Evolutionary conservation across 2,329 filamentous ascomycete genomes (phyloP).

Genomic region (Graphilbum fragrans): DNA sequence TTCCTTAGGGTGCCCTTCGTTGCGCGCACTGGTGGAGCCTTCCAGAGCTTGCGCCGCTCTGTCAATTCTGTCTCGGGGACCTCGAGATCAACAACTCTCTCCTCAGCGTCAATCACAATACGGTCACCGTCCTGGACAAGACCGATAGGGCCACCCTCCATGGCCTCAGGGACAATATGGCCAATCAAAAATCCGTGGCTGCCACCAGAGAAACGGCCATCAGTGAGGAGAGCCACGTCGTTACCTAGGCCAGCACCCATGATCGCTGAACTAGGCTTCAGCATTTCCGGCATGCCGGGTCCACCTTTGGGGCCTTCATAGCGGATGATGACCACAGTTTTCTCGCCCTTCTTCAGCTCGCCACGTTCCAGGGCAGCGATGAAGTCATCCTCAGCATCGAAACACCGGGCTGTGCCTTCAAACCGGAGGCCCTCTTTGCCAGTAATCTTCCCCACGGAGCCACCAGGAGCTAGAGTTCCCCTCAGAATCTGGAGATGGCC

Average conservation of each 20-base stretch:
- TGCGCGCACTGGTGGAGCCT: slow-evolving; percentile 44
- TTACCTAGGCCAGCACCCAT: slow-evolving; percentile 80
- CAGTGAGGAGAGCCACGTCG: slow-evolving; percentile 62
- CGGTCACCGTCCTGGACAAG: slow-evolving; percentile 71
- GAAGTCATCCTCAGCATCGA: slow-evolving; percentile 72
- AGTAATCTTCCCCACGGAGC: slow-evolving; percentile 86
- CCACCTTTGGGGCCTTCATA: slow-evolving; percentile 92
- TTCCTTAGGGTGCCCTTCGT: slow-evolving; percentile 57
- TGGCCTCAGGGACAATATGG: slow-evolving; percentile 78
- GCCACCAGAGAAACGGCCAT: slow-evolving; percentile 68
- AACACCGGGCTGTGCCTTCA: slow-evolving; percentile 68
- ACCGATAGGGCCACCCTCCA: slow-evolving; percentile 74
- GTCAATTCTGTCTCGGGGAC: slow-evolving; percentile 54
- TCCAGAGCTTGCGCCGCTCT: slow-evolving; percentile 46
- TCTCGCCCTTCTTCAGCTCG: slow-evolving; percentile 72
- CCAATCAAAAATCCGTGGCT: slow-evolving; percentile 81
- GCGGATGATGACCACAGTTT: slow-evolving; percentile 81
- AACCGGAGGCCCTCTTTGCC: slow-evolving; percentile 85
- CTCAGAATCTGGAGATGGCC: slow-evolving; percentile 84
- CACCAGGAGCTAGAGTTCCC: slow-evolving; percentile 74
- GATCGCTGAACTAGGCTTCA: slow-evolving; percentile 84
- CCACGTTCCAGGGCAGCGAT: slow-evolving; percentile 66
- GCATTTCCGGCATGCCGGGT: slow-evolving; percentile 88
- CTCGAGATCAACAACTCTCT: slow-evolving; percentile 54
- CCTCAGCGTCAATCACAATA: slow-evolving; percentile 73